phyloP scores from a whole-genome alignment of 2,329 filamentous ascomycete genomes.

The Chaetothyriales sp. region DNA sequence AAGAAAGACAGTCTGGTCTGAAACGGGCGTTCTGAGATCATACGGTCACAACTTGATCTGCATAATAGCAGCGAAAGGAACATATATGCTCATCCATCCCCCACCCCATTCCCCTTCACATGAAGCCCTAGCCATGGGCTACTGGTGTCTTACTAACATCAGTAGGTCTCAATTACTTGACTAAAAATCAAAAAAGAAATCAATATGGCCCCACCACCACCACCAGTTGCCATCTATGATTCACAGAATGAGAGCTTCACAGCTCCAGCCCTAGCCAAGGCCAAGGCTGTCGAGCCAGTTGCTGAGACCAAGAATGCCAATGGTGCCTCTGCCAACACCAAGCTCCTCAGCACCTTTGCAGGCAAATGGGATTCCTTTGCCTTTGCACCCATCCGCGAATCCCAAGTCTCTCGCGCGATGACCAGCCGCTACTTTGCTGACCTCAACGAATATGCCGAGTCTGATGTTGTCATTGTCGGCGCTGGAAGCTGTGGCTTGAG shows the following conservation, averaged over 20 bases:
- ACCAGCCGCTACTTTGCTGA: slow-evolving; percentile 84
- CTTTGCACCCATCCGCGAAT: slow-evolving; percentile 79
- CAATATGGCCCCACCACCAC: slow-evolving; percentile 24
- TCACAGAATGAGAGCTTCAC: slow-evolving; percentile 20
- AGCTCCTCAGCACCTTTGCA: slow-evolving; percentile 49
- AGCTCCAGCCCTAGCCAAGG: slow-evolving; percentile 22
- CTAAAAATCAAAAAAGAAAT: slow-evolving; percentile 9
- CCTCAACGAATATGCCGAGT: slow-evolving; percentile 77
- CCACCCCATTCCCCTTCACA: slow-evolving; percentile 19
- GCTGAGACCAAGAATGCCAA: slow-evolving; percentile 30
- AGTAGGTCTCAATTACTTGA: slow-evolving; percentile 20
- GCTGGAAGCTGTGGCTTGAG: slow-evolving; percentile 79
- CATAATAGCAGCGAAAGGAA: slow-evolving; percentile 99
- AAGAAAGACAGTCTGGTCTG: background rate
- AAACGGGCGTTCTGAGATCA: slow-evolving; percentile 55
- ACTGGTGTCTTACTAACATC: slow-evolving; percentile 1
- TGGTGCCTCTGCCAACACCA: slow-evolving; percentile 27
- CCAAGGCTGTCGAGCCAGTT: slow-evolving; percentile 28
- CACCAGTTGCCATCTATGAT: slow-evolving; percentile 54
- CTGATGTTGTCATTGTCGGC: slow-evolving; percentile 84
- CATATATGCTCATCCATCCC: slow-evolving; percentile 66
- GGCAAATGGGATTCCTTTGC: slow-evolving; percentile 68
- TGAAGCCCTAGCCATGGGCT: background rate
- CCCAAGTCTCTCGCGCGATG: slow-evolving; percentile 85
- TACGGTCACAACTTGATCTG: slow-evolving; percentile 94